Evolutionary conservation across 192 early-diverging fungal species (phyloP), one percentile per base, ranked within the genome.

Genomic region (Helicostylum pulchrum): DNA sequence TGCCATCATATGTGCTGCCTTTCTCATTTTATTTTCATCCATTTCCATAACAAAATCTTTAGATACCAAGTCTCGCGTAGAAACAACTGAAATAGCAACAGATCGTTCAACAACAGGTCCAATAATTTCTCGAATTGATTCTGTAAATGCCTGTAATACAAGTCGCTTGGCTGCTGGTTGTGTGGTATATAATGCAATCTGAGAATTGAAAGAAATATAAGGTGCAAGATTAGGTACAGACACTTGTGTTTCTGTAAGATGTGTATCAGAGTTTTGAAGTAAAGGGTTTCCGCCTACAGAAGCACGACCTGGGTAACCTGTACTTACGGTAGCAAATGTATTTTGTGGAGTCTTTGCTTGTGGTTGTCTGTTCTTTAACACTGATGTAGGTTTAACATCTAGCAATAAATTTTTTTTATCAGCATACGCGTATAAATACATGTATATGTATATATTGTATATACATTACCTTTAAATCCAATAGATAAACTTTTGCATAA

Each of bases 21-120:
- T 89, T 49, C 93, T 83, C 86, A 99, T 87, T 65, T 91, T 88
- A 45, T 92, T 90, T 71, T 98, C 97, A 71, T 95, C 92, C 4
- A 91, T 84, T 73, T 99, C 97, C 67, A 91, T 84, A 0, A 90
- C 90, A 83, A 98, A 98, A 70, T 99, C 97, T 76, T 98, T 99
- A 50, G 90, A 72, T 17, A 99, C 84, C 30, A 97, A 81, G 67
- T 98, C 96, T 3, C 93, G 84, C 4, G 93, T 97, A 31, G 93
- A 92, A 60, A 93, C 91, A 2, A 88, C 82, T 3, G 96, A 94
- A 67, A 99, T 97, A 0, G 89, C 87, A 1, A 98, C 93, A 17
- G 94, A 90, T 54, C 96, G 82, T 50, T 94, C 94, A 6, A 99
- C 93, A 11, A 98, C 93, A 9, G 93, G 90, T 0, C 85, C 84